A percentile compares a stretch with the other conserved stretches of the same genome.
Conservation (phyloP, 805 yeast genomes). For the Kregervanrija delftensis region DNA sequence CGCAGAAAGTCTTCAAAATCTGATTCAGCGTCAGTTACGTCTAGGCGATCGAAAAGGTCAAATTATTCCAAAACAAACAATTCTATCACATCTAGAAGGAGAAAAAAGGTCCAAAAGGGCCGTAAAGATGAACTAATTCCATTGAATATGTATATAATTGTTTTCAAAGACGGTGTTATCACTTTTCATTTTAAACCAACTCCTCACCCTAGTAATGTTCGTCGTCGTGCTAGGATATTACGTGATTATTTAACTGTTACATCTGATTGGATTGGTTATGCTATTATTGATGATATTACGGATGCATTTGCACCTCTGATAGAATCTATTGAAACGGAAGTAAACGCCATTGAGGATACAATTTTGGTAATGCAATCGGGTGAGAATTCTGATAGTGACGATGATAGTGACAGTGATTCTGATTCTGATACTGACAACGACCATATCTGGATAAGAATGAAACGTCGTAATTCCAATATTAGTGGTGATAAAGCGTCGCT, state of each 20-base stretch:
- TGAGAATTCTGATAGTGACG: conserved; percentile 37
- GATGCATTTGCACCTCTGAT: conserved; percentile 98
- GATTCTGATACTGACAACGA: conserved; percentile 35
- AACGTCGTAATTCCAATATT: conserved; percentile 23
- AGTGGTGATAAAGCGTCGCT: conserved; percentile 19
- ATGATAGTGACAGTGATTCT: conserved; percentile 34
- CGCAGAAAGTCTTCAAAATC: conserved; percentile 2
- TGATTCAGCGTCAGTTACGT: background rate
- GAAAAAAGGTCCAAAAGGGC: conserved; percentile 8
- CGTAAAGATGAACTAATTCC: conserved; percentile 66
- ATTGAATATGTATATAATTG: conserved; percentile 85
- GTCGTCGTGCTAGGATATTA: conserved; percentile 84
- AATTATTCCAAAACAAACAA: conserved; percentile 3
- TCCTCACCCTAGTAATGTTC: conserved; percentile 92
- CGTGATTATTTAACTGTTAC: conserved; percentile 84
- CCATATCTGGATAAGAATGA: conserved; percentile 25
- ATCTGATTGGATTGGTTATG: conserved; percentile 96
- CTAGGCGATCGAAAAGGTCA: conserved; percentile 2
- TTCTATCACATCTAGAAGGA: conserved; percentile 17
- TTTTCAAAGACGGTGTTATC: conserved; percentile 83
- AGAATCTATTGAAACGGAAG: conserved; percentile 89
- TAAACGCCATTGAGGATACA: conserved; percentile 88
- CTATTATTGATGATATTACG: conserved; percentile 91
- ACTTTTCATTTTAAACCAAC: conserved; percentile 94
- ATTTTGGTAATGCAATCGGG: conserved; percentile 82